Evolutionary conservation across 2,329 filamentous ascomycete species (phyloP), one percentile per base, ranked within the genome.

Genomic region (Colletotrichum horii): DNA sequence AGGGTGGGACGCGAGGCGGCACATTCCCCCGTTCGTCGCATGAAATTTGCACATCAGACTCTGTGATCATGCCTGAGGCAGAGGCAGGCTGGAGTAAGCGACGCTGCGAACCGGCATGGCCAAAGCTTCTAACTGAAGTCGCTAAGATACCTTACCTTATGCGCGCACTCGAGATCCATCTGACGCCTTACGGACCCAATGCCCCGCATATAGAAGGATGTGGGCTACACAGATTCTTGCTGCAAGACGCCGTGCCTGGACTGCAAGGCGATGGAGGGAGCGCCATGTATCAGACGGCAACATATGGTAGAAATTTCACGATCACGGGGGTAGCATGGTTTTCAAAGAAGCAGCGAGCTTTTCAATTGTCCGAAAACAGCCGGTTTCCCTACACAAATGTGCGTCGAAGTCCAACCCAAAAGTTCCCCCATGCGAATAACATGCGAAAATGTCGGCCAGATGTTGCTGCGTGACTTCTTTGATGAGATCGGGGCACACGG

Each of bases 401-500:
- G 75, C 72, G 64, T 56, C 70, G 74, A 78, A 77, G 65, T 70
- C 70, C 71, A 77, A 77, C 68, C 71, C 66, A 69, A 77, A 64
- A 76, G 30, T 64, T 69, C 81, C 79, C 78, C 77, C 80, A 82
- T 79, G 81, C 80, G 79, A 70, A 73, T 77, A 78, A 80, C 81
- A 78, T 81, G 80, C 74, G 78, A 82, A 79, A 80, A 78, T 78
- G 80, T 78, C 79, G 78, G 81, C 80, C 79, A 80, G 80, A 22
- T 36, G 8, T 79, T 80, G 78, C 79, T 79, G 78, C 80, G 78
- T 79, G 80, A 77, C 78, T 81, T 83, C 82, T 81, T 79, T 81
- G 80, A 82, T 77, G 78, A 82, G 82, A 80, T 82, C 79, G 79
- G 81, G 79, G 78, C 79, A 78, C 70, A 19, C 22, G 66, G 64